Evolutionary conservation across 768 basidiomycete species (phyloP).

Genomic region (Saitozyma sp.): DNA sequence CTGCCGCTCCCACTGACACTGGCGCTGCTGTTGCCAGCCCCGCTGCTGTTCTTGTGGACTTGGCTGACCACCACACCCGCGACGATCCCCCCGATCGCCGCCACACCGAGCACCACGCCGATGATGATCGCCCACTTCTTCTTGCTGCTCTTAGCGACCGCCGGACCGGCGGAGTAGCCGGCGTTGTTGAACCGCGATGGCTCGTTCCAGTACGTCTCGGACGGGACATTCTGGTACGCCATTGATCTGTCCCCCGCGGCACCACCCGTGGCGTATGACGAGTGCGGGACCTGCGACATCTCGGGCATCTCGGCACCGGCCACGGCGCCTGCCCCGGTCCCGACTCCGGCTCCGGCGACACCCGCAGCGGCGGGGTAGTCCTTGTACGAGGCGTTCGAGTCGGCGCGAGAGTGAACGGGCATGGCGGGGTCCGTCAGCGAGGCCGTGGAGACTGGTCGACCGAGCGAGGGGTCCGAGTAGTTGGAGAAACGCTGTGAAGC

Average conservation of each 20-base stretch:
- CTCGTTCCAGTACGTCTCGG: conserved; percentile 28
- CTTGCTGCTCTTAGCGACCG: conserved; percentile 8
- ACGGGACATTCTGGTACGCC: conserved; percentile 36
- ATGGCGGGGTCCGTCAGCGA: no score
- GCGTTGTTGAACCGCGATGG: conserved; percentile 1
- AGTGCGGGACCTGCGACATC: background rate
- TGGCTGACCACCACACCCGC: conserved; percentile 69
- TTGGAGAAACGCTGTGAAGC: no score
- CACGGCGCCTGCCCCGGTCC: conserved; percentile 9
- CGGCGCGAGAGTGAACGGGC: no score
- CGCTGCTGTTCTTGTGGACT: conserved; percentile 52
- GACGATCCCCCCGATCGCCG: conserved; percentile 58
- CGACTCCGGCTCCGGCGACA: background rate
- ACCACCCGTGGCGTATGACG: background rate
- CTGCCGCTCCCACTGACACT: conserved; percentile 13
- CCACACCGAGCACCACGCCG: conserved; percentile 60
- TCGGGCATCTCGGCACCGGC: conserved; percentile 4
- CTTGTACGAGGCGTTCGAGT: no score
- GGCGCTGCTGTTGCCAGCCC: background rate
- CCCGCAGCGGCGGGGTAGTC: no score
- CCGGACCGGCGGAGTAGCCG: conserved; percentile 1
- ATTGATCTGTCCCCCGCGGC: background rate
- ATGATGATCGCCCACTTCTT: conserved; percentile 50
- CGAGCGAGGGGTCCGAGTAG: no score
- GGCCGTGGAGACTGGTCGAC: no score